Conservation (phyloP, 306 rosid species). For the Cicer chorassanicum region DNA sequence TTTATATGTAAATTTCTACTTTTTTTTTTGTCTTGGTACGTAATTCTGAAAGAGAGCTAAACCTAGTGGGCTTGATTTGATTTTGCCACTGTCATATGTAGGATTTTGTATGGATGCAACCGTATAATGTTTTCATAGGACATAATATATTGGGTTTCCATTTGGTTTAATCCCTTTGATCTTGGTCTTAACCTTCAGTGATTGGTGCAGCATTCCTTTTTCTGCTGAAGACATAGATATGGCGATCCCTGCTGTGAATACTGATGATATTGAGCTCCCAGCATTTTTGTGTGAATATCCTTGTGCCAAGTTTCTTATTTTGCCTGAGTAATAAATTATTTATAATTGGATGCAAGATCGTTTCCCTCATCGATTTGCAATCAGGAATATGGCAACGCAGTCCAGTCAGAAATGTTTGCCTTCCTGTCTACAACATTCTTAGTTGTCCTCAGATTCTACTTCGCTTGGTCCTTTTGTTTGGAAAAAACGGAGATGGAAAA, state of each 20-base stretch:
- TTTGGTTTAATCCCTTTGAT: constrained; percentile 17
- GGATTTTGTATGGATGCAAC: neutral
- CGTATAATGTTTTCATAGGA: neutral
- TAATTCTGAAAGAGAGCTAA: constrained; percentile 29
- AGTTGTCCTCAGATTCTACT: constrained; percentile 31
- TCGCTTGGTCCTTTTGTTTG: neutral
- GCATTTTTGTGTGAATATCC: constrained; percentile 64
- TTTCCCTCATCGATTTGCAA: constrained; percentile 12
- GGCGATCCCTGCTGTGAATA: constrained; percentile 77
- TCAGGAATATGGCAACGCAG: constrained; percentile 13
- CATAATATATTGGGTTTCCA: constrained; percentile 4
- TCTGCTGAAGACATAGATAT: constrained; percentile 87
- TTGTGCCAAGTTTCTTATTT: constrained; percentile 75
- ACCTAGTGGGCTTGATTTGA: constrained; percentile 29
- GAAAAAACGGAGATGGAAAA: neutral
- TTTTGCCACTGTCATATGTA: constrained; percentile 2
- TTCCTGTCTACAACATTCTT: constrained; percentile 28
- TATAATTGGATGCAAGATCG: constrained; percentile 24
- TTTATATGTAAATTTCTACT: neutral
- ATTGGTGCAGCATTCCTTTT: constrained; percentile 83
- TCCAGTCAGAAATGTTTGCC: constrained; percentile 24
- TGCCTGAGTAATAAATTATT: constrained; percentile 50
- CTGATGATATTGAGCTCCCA: constrained; percentile 71
- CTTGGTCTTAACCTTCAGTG: constrained; percentile 13
- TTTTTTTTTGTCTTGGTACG: neutral